Evolutionary conservation across 495 filamentous ascomycete species (phyloP), one percentile per base, ranked within the genome.

Genomic region (Neurospora sp.): DNA sequence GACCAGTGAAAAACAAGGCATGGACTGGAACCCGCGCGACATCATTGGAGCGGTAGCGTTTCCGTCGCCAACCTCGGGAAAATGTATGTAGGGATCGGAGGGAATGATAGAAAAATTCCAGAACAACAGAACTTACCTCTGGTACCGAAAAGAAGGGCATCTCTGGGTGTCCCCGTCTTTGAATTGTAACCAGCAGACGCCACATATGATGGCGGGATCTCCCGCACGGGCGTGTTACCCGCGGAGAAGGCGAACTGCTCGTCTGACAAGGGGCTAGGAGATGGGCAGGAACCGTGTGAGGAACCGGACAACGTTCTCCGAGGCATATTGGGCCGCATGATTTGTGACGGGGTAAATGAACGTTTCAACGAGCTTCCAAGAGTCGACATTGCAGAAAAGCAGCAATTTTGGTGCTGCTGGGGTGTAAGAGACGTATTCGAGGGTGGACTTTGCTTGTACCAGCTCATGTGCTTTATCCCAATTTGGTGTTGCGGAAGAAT

Each of bases 221-320:
- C 77, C 10, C 48, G 69, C 23, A 73, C 59, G 1, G 77, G 77
- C n/a, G 77, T 78, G 31, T 69, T 74, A 8, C 54, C 35, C 4
- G 75, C 74, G 5, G 77, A 79, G 46, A 79, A 75, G 14, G 48
- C 71, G 66, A 79, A 79, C 73, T 76, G 77, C 27, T 77, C 77
- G 41, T 79, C 77, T 5, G 74, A 76, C 2, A 23, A 72, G 12
- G 40, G 59, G 3, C 54, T 66, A 4, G 54, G 54, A 18, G 54
- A 66, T 4, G 54, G 27, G 14, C 54, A 66, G n/a, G 81, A 41
- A 74, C 76, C 46, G 72, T 74, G 44, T 73, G 78, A 72, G 14
- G 83, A 83, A 74, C 75, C 82, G 35, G 83, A 84, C 70, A 75
- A 76, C 10, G 70, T 81, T 72, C 80, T 76, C 39, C 74, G 74